Conservation (phyloP, 2,329 filamentous ascomycete species). For the Fusarium albosuccineum region DNA sequence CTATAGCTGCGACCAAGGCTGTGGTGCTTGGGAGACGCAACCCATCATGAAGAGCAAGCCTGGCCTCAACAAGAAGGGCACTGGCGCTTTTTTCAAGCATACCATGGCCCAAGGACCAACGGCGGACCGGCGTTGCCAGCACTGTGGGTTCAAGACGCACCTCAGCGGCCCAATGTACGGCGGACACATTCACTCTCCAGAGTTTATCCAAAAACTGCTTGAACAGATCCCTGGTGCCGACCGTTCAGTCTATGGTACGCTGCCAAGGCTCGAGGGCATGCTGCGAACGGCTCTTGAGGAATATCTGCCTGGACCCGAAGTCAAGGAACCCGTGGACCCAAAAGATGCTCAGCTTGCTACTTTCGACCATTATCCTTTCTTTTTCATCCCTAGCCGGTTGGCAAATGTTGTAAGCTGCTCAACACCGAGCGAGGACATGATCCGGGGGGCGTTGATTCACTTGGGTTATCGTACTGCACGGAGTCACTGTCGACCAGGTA, state of each 20-base stretch:
- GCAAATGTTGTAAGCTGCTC: slow-evolving; percentile 82
- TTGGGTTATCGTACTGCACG: slow-evolving; percentile 87
- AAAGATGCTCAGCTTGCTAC: slow-evolving; percentile 68
- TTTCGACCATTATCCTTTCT: slow-evolving; percentile 85
- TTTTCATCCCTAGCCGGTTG: slow-evolving; percentile 81
- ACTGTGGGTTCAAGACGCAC: slow-evolving; percentile 90
- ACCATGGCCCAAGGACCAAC: slow-evolving; percentile 78
- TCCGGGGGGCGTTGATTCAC: slow-evolving; percentile 84
- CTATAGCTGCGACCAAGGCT: slow-evolving; percentile 91
- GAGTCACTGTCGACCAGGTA: slow-evolving; percentile 90
- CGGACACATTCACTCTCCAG: slow-evolving; percentile 85
- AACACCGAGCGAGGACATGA: slow-evolving; percentile 81
- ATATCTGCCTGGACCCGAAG: slow-evolving; percentile 55
- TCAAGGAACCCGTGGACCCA: slow-evolving; percentile 52
- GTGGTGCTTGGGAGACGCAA: slow-evolving; percentile 91
- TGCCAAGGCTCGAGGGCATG: slow-evolving; percentile 89
- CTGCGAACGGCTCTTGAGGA: slow-evolving; percentile 90
- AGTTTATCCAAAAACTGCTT: slow-evolving; percentile 85
- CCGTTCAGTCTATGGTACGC: slow-evolving; percentile 80
- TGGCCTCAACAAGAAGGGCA: slow-evolving; percentile 77
- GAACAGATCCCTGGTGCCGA: slow-evolving; percentile 77
- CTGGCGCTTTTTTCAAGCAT: slow-evolving; percentile 81
- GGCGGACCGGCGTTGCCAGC: slow-evolving; percentile 75
- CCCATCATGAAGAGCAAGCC: slow-evolving; percentile 78
- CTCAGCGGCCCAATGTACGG: slow-evolving; percentile 95